Evolutionary conservation across 2,329 filamentous ascomycete genomes (phyloP).

Genomic region (Diaporthe vexans): DNA sequence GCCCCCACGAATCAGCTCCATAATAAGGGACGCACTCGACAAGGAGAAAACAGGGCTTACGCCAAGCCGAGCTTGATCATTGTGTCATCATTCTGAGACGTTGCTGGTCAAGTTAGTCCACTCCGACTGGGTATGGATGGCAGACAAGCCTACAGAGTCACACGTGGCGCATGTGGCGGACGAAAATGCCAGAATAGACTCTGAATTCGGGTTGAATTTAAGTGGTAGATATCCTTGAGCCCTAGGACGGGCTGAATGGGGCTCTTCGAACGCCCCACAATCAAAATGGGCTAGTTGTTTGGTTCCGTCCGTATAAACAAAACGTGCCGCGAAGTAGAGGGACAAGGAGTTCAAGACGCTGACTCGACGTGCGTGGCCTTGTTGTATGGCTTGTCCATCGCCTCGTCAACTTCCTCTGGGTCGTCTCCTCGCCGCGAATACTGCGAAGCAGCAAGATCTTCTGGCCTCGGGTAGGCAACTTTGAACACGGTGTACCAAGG

Average conservation of each 20-base stretch:
- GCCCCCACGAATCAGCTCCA: not conserved
- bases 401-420: not conserved
- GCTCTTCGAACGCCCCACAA: not conserved
- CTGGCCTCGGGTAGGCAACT: not conserved
- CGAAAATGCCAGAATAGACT: not conserved
- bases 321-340: not conserved
- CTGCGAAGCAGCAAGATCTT: conserved; percentile 12
- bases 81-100: not conserved
- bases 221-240: not conserved
- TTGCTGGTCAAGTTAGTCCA: no score
- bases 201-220: not conserved
- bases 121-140: not conserved
- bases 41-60: not conserved
- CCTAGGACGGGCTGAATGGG: not conserved
- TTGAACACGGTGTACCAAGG: conserved; percentile 71
- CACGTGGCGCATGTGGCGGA: not conserved
- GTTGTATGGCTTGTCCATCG: not conserved
- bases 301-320: no score
- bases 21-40: not conserved
- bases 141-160: not conserved
- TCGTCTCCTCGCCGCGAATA: not conserved
- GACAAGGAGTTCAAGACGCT: not conserved
- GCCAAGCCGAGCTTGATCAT: not conserved
- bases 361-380: conserved; percentile 6
- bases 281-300: not conserved